Evolutionary conservation across 2,329 filamentous ascomycete species (phyloP).

Genomic region (Cordyceps farinosa): DNA sequence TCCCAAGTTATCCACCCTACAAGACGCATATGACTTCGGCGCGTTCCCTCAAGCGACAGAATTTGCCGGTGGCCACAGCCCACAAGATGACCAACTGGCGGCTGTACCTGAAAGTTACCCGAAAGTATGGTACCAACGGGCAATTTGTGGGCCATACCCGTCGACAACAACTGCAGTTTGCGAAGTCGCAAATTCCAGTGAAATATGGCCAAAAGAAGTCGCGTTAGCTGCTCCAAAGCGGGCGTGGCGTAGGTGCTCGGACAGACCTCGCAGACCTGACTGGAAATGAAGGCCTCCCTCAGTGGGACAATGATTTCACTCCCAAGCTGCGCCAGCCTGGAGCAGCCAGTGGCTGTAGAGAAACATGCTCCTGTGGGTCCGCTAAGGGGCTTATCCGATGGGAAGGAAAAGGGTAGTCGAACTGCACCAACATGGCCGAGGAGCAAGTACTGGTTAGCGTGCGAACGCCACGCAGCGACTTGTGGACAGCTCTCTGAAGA

Average conservation of each 20-base stretch:
- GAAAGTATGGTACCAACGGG: background rate
- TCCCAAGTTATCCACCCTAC: background rate
- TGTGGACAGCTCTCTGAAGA: background rate
- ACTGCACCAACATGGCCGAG: background rate
- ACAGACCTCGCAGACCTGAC: background rate
- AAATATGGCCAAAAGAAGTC: background rate
- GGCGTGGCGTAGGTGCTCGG: background rate
- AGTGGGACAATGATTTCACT: constrained; percentile 4
- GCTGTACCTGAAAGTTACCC: background rate
- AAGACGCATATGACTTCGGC: background rate
- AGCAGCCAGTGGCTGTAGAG: constrained; percentile 12
- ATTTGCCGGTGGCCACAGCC: background rate
- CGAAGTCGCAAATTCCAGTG: background rate
- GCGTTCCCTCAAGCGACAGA: constrained; percentile 9
- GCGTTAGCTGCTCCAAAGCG: constrained; percentile 18
- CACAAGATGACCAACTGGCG: background rate
- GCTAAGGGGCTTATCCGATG: constrained; percentile 18
- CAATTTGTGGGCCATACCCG: background rate
- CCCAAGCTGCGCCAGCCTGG: background rate
- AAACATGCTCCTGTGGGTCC: constrained; percentile 8
- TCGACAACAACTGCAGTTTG: background rate
- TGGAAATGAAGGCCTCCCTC: background rate
- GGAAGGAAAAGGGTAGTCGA: constrained; percentile 7
- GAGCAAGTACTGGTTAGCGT: constrained; percentile 6
- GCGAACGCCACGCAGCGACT: background rate